Conservation (phyloP, 2,329 filamentous ascomycete species). For the Thermothelomyces thermophilus region DNA sequence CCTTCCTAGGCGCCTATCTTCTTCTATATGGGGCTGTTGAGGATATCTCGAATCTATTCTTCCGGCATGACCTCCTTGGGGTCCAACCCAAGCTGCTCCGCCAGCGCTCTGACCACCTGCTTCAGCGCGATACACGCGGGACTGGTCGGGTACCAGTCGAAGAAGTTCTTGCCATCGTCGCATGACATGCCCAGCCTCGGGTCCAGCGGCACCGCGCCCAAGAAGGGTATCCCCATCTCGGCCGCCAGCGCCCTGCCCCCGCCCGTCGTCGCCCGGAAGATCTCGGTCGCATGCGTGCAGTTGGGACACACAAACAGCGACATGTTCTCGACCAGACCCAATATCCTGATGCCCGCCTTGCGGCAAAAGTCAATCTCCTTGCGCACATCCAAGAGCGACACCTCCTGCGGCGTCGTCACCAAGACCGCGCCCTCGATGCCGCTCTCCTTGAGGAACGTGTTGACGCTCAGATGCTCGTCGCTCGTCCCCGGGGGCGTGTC, state of each 20-base stretch:
- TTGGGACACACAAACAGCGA: slow-evolving; percentile 92
- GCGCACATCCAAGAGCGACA: slow-evolving; percentile 82
- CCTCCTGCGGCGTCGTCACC: slow-evolving; percentile 92
- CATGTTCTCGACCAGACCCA: slow-evolving; percentile 98
- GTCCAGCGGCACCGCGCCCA: slow-evolving; percentile 86
- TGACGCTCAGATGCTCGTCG: slow-evolving; percentile 93
- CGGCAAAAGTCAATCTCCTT: slow-evolving; percentile 98
- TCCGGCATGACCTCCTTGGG: slow-evolving; percentile 46
- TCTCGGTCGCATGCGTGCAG: slow-evolving; percentile 74
- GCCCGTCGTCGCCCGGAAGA: slow-evolving; percentile 87
- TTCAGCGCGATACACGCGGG: slow-evolving; percentile 80
- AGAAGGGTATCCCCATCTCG: slow-evolving; percentile 81
- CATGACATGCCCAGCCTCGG: slow-evolving; percentile 93
- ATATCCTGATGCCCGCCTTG: slow-evolving; percentile 82
- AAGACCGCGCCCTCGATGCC: slow-evolving; percentile 91
- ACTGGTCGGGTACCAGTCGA: slow-evolving; percentile 88
- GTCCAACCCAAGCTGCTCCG: slow-evolving; percentile 57
- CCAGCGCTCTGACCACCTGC: slow-evolving; percentile 69
- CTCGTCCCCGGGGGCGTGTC: slow-evolving; percentile 94
- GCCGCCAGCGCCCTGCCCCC: slow-evolving; percentile 73
- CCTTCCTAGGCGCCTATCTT: neutral
- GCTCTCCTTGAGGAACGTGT: slow-evolving; percentile 81
- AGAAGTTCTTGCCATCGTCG: slow-evolving; percentile 95
- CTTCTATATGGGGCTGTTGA: neutral
- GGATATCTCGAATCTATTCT: slow-evolving; percentile 22